Conservation (phyloP, 345 rosid species). For the Chamaenerion angustifolium region DNA sequence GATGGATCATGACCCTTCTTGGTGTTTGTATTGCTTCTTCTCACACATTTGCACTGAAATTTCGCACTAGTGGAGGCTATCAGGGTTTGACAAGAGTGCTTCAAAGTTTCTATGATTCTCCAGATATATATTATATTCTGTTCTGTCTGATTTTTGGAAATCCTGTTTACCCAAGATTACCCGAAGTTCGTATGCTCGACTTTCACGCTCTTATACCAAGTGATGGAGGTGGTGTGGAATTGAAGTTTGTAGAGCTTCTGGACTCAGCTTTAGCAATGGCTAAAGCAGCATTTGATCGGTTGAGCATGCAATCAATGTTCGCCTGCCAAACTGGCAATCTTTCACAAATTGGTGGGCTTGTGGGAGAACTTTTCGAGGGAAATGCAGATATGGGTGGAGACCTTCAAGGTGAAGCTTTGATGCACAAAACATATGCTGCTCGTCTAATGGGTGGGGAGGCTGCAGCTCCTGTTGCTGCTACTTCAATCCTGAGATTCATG, state of each 20-base stretch:
- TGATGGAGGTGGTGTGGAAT: constrained; percentile 62
- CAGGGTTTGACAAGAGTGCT: constrained; percentile 79
- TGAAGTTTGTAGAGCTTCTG: constrained; percentile 84
- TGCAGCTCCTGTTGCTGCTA: constrained; percentile 97
- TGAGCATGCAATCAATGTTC: constrained; percentile 71
- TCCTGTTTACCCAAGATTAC: constrained; percentile 90
- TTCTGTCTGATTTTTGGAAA: constrained; percentile 93
- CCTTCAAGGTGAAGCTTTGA: constrained; percentile 99
- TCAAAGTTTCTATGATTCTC: constrained; percentile 93
- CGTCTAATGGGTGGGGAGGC: constrained; percentile 99
- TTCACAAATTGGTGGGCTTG: constrained; percentile 78
- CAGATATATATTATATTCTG: constrained; percentile 91
- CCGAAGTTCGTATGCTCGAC: constrained; percentile 98
- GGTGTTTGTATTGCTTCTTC: constrained; percentile 92
- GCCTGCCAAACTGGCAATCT: constrained; percentile 88
- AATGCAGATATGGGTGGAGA: constrained; percentile 85
- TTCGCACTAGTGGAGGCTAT: constrained; percentile 93
- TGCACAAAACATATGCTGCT: constrained; percentile 99
- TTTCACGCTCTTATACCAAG: constrained; percentile 95
- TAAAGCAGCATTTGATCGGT: constrained; percentile 84
- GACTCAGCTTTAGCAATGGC: constrained; percentile 93
- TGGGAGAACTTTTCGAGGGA: constrained; percentile 90
- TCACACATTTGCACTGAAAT: constrained; percentile 80
- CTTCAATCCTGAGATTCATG: constrained; percentile 92
- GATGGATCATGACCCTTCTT: constrained; percentile 99